Evolutionary conservation across 1,284 basidiomycete species (phyloP), one percentile per base, ranked within the genome.

Genomic region (Pseudozyma hubeiensis): DNA sequence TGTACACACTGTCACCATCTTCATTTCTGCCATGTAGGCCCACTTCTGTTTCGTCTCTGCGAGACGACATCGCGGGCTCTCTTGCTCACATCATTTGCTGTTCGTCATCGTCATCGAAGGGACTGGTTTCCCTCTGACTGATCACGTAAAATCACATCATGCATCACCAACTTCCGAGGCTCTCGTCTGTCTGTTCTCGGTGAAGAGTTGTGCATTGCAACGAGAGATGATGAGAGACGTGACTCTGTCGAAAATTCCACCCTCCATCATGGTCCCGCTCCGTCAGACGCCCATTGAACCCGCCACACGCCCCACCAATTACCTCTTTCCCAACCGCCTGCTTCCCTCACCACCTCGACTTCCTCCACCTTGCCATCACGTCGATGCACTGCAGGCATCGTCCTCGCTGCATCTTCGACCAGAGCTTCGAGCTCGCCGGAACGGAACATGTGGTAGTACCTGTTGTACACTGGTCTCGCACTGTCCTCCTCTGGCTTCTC

Each of bases 251-350:
- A 24, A 37, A 37, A 5, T 37, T 37, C 3, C 35, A 37, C 24
- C 24, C 4, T 1, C 4, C 4, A 24, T 24, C 24, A 24, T 2
- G 24, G 4, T 24, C 24, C 4, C 24, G 24, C 24, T 24, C 4
- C 24, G 24, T 24, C 24, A 24, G 24, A 37, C 17, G 37, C 30
- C 68, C 69, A 72, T 40, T 71, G 67, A n/a, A 83, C 81, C 11
- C 74, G 55, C 82, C 82, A 84, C 8, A 83, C 70, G 1, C 82
- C 82, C 80, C 81, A 84, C 82, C 82, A 84, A 50, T 84, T 84
- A 10, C 82, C 82, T 17, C 75, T 62, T 52, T 84, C 82, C 82
- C 82, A 84, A 3, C 82, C 82, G 17, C 74, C 62, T 16, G 73
- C 67, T 44, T 83, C 73, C 7, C 74, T 47, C 7, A 62, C 35